Percentiles rank a stretch among this genome's conserved stretches.
phyloP scores from a whole-genome alignment of 352 stramenopile species.

The Phytophthora europaea region DNA sequence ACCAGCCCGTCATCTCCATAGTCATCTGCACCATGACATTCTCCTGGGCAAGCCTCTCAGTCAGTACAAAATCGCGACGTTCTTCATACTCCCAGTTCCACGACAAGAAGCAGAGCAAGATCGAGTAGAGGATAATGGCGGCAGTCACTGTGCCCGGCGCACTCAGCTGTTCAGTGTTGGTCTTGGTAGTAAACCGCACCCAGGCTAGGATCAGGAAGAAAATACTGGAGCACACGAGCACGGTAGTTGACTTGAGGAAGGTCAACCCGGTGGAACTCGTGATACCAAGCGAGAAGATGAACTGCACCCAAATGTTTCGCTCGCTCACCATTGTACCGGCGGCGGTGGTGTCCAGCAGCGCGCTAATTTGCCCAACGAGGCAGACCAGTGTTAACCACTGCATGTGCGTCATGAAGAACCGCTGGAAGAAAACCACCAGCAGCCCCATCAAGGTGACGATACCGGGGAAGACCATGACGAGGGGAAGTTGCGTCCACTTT shows the following conservation, averaged over 20 bases:
- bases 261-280: constrained; percentile 83
- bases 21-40: constrained; percentile 92
- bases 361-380: constrained; percentile 77
- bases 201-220: constrained; percentile 86
- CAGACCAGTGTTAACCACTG: constrained; percentile 69
- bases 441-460: constrained; percentile 84
- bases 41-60: constrained; percentile 82
- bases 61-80: constrained; percentile 86
- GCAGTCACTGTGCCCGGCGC: constrained; percentile 76
- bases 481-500: constrained; percentile 76
- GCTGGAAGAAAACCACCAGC: constrained; percentile 69
- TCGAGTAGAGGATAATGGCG: constrained; percentile 81
- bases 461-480: constrained; percentile 86
- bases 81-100: constrained; percentile 93
- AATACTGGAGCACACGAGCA: constrained; percentile 66
- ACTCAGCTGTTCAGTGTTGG: constrained; percentile 54
- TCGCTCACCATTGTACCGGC: constrained; percentile 81
- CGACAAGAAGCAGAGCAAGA: constrained; percentile 81
- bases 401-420: constrained; percentile 68
- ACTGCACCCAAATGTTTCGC: constrained; percentile 89
- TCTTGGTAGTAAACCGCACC: constrained; percentile 56
- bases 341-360: constrained; percentile 78
- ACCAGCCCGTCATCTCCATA: constrained; percentile 91
- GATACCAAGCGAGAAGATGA: constrained; percentile 88
- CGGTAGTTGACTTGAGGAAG: constrained; percentile 72